A percentile compares a stretch with the other conserved stretches of the same genome.
Conservation (phyloP, 495 filamentous ascomycete genomes). For the Aspergillus hancockii region DNA sequence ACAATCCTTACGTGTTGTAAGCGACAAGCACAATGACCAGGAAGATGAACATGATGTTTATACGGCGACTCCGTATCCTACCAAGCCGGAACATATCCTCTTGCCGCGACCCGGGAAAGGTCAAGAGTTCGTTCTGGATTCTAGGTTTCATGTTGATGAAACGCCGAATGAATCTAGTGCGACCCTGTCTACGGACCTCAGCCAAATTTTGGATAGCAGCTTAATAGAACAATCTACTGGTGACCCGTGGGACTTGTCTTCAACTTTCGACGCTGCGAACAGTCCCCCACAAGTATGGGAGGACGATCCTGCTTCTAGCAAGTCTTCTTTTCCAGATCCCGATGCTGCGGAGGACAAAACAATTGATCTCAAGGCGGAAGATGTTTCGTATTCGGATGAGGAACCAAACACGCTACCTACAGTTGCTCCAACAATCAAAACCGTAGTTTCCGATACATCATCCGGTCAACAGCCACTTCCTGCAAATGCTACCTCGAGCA, state of each 20-base stretch:
- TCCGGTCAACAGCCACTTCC: slow-evolving; percentile 24
- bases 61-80: slow-evolving; percentile 49
- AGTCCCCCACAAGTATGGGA: slow-evolving; percentile 47
- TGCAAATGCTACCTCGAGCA: slow-evolving; percentile 27
- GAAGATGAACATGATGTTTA: slow-evolving; percentile 43
- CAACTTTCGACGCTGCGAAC: slow-evolving; percentile 41
- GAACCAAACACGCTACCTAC: slow-evolving; percentile 38
- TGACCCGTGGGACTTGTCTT: slow-evolving; percentile 45
- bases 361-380: slow-evolving; percentile 22
- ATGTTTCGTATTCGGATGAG: slow-evolving; percentile 39
- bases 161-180: slow-evolving; percentile 20
- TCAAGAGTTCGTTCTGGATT: slow-evolving; percentile 39
- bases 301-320: slow-evolving; percentile 46
- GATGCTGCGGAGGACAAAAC: slow-evolving; percentile 27
- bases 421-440: slow-evolving; percentile 44
- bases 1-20: slow-evolving; percentile 37
- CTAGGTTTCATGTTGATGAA: slow-evolving; percentile 31
- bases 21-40: slow-evolving; percentile 33
- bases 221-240: slow-evolving; percentile 32
- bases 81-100: slow-evolving; percentile 54
- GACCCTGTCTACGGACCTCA: slow-evolving; percentile 31
- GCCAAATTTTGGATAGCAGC: slow-evolving; percentile 31
- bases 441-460: slow-evolving; percentile 35
- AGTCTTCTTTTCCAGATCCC: slow-evolving; percentile 41
- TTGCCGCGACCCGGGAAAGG: slow-evolving; percentile 49